Evolutionary conservation across 306 rosid genomes (phyloP), one percentile per base, ranked within the genome.

Genomic region (Dalbergia oliveri): DNA sequence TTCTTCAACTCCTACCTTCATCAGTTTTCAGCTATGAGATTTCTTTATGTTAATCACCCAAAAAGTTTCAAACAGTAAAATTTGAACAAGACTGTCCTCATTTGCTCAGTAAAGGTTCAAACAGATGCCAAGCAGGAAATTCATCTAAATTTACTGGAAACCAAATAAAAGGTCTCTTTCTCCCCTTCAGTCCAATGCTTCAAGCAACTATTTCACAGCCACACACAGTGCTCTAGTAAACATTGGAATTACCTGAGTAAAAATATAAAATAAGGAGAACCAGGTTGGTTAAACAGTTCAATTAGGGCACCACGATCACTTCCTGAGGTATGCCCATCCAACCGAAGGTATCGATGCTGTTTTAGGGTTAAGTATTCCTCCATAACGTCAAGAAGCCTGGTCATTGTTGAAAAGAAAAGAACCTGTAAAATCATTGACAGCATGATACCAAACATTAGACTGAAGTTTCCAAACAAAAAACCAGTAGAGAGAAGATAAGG

Each of bases 381-480:
- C 99, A 96, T 96, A 72, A 96, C 97, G 87, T 96, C 97, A 61
- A 96, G 94, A 80, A 96, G 91, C 80, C 99, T 92, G 69, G 99
- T 96, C 99, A 96, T 96, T 54, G 99, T 96, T 33, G 99, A 96
- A 89, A 96, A 96, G 92, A 96, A 96, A 77, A 96, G 99, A 90
- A 96, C 97, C 99, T 96, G 91, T 54, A 85, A 73, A 65, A 61
- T 77, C 41, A 73, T 64, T 45, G 6, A 60, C 16, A 66, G 63
- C 56, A 19, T 68, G 63, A 72, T 61, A 75, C 65, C 41, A 85
- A 41, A 74, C 65, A 76, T 16, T 41, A 64, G 67, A 54, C 10
- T 6, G 5, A 54, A 5, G 4, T 54, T 54, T 16, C 15, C 15
- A 0, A 47, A 9, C 8, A n/a, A 54, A 54, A n/a, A 6, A n/a